These are phyloP conservation scores for Neohortaea acidophila DNA, from an alignment of 495 filamentous ascomycete genomes.

Conservation along the genomic window DNA sequence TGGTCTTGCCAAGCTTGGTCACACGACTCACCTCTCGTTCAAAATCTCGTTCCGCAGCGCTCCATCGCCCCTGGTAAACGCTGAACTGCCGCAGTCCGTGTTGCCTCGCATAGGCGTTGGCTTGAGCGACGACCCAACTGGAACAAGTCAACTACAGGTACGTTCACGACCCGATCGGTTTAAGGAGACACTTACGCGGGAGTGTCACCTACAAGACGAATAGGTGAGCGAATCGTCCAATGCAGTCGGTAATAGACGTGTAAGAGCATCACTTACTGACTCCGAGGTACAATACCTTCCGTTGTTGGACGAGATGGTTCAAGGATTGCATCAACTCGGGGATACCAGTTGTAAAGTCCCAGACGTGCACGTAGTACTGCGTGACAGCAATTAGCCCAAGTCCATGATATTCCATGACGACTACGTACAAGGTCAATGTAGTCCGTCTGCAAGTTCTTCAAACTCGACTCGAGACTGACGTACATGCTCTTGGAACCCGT, in stretches of 20 bases:
- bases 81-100: conserved; percentile 2
- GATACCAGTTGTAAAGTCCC: conserved; percentile 46
- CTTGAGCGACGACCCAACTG: conserved; percentile 19
- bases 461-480: conserved; percentile 35
- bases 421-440: conserved; percentile 51
- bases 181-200: too few species aligned
- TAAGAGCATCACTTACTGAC: conserved; percentile 39
- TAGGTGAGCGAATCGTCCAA: conserved; percentile 40
- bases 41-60: conserved; percentile 2
- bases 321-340: conserved; percentile 54
- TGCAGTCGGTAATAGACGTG: conserved; percentile 47
- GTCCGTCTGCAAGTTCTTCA: conserved; percentile 45
- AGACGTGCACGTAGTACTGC: conserved; percentile 42
- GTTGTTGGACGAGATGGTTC: conserved; percentile 38
- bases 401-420: too few species aligned
- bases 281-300: conserved; percentile 56
- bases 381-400: too few species aligned
- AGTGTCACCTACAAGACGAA: not conserved
- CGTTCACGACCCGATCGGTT: too few species aligned
- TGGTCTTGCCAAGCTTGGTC: too few species aligned
- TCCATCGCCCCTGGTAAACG: conserved; percentile 11
- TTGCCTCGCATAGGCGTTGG: conserved; percentile 4
- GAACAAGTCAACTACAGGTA: not conserved
- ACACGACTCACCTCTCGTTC: too few species aligned
- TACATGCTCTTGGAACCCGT: conserved; percentile 44